Percentiles rank a stretch among this genome's conserved stretches.
These are phyloP conservation scores for Gossypium sturtianum DNA, from an alignment of 345 rosid species.

Conservation along the genomic window DNA sequence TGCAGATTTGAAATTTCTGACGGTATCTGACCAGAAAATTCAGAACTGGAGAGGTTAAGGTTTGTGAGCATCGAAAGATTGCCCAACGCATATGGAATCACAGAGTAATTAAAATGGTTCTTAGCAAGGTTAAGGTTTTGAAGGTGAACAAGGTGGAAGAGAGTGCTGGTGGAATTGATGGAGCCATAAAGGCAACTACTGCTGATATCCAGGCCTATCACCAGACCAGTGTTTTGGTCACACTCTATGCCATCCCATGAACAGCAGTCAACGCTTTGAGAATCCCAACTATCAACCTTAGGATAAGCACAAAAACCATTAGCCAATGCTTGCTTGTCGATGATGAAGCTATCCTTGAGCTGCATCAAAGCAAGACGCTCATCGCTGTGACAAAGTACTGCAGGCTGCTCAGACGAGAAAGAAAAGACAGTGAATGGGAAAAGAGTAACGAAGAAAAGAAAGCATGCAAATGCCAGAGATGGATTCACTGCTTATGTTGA, in stretches of 20 bases:
- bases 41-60: not conserved
- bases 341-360: not conserved
- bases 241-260: not conserved
- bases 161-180: not conserved
- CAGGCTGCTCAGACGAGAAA: not conserved
- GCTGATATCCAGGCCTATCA: not conserved
- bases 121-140: not conserved
- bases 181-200: not conserved
- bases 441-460: not conserved
- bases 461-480: not conserved
- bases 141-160: conserved; percentile 5
- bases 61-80: not conserved
- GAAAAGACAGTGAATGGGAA: not conserved
- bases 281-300: not conserved
- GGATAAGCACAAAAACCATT: not conserved
- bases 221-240: not conserved
- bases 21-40: conserved; percentile 19
- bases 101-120: conserved; percentile 3
- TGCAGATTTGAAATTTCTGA: conserved; percentile 8
- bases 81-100: not conserved
- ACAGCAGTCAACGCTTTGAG: not conserved
- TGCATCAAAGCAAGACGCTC: not conserved
- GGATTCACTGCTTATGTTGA: not conserved
- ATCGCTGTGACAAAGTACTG: not conserved
- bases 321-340: not conserved